A percentile compares a stretch with the other conserved stretches of the same genome.
Conservation (phyloP, 2,329 filamentous ascomycete genomes). For the Fusarium metavorans region DNA sequence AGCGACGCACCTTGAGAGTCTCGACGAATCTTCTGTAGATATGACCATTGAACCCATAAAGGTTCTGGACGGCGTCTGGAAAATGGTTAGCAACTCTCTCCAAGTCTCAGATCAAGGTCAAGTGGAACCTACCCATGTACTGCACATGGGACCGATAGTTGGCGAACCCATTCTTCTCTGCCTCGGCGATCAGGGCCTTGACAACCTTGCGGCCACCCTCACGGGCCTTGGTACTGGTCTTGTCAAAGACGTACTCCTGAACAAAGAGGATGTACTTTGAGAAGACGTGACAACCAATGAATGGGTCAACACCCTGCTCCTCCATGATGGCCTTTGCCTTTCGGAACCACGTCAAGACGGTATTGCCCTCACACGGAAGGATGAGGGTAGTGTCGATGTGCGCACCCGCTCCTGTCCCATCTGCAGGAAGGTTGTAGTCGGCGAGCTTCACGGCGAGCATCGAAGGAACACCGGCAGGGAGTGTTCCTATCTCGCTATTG, state of each 20-base stretch:
- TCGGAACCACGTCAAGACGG: neutral
- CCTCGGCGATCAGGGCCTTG: neutral
- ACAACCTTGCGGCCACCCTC: neutral
- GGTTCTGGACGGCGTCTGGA: neutral
- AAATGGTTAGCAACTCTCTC: neutral
- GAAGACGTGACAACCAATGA: constrained; percentile 15
- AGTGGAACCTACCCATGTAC: constrained; percentile 7
- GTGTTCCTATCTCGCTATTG: neutral
- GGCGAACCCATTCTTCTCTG: constrained; percentile 1
- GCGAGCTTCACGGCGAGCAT: neutral
- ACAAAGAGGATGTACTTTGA: constrained; percentile 21
- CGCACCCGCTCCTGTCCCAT: neutral
- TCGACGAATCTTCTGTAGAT: constrained; percentile 4
- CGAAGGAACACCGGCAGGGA: neutral
- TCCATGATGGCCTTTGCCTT: constrained; percentile 9
- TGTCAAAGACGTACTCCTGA: constrained; percentile 18
- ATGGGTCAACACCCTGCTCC: constrained; percentile 10
- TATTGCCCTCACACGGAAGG: neutral
- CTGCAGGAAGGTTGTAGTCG: neutral
- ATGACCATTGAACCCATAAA: constrained; percentile 2
- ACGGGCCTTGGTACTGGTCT: constrained; percentile 2
- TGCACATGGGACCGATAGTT: constrained; percentile 3
- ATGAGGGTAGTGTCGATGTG: neutral
- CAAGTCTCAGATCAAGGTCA: neutral
- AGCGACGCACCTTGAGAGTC: constrained; percentile 3